phyloP scores from a whole-genome alignment of 257 asterid genomes.

The Solanum okadae region DNA sequence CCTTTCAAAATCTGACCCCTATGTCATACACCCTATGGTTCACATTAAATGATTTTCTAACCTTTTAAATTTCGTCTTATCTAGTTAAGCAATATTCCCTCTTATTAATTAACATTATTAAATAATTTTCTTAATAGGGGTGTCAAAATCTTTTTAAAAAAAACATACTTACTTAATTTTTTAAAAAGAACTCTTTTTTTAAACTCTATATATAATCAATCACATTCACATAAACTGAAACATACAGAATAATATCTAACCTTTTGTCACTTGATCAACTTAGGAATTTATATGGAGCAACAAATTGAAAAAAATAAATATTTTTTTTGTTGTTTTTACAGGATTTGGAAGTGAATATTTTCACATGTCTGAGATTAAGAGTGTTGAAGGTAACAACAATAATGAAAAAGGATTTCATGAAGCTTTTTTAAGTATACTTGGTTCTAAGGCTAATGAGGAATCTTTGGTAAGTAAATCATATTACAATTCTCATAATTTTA shows the following conservation, averaged over 20 bases:
- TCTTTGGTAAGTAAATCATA: constrained; percentile 34
- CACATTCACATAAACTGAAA: neutral
- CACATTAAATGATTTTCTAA: too few relatives aligned
- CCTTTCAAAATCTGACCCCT: too few relatives aligned
- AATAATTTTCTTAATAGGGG: neutral
- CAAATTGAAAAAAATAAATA: neutral
- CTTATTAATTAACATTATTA: neutral
- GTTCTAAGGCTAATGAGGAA: constrained; percentile 55
- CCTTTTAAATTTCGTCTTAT: too few relatives aligned
- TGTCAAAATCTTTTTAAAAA: neutral
- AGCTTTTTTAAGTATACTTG: constrained; percentile 35
- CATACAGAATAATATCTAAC: neutral
- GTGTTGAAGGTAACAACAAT: neutral
- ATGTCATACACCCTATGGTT: neutral
- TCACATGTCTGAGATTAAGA: neutral
- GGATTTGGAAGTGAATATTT: constrained; percentile 40
- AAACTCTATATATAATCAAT: neutral
- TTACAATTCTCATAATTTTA: too few relatives aligned
- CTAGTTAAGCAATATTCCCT: neutral
- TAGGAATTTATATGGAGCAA: neutral
- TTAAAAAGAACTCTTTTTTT: neutral
- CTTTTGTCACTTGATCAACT: neutral
- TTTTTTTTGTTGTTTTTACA: neutral
- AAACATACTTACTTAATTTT: neutral
- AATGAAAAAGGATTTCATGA: constrained; percentile 20